Base-by-base conservation (phyloP, 163 green algal species). In the Coccomyxa subellipsoidea region DNA sequence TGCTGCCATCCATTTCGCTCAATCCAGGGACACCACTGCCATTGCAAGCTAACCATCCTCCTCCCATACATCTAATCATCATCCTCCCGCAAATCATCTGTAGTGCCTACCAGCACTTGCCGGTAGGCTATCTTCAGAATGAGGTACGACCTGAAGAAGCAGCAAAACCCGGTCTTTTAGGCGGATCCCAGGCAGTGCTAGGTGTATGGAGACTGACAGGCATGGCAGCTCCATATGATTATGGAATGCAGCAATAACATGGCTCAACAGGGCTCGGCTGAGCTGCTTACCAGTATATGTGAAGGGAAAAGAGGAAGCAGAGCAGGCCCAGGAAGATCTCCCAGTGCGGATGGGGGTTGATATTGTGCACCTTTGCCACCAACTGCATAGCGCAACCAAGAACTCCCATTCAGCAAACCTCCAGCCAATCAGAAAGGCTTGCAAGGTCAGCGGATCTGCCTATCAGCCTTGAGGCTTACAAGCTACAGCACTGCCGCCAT, bases 201-300 rank as follows among this genome's bases (percentile, higher is more conserved):
- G 38, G 32, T 36, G 9, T 66, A 76, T 29, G 1, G 2, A 32
- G 0, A 18, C 0, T 78, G 6, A 54, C 9, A 10, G n/a, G 37
- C 47, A 81, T 53, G 38, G 7, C 23, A 32, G 38, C 27, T 34
- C 40, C 12, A 54, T 29, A 40, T 75, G 25, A 12, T 66, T 35
- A 35, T 54, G 10, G 34, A 5, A 38, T 75, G 35, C 15, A 2
- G 9, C 3, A 37, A n/a, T 15, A 76, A 6, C 40, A n/a, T n/a
- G n/a, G n/a, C n/a, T n/a, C n/a, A n/a, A n/a, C n/a, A n/a, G n/a
- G n/a, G n/a, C n/a, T n/a, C n/a, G n/a, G n/a, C n/a, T n/a, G n/a
- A 70, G 37, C 18, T 31, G 39, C 87, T 77, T 73, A 90, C 90
- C 90, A 98, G 87, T 98, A 98, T 7, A 94, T 77, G 80, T 98